Conservation (phyloP, 306 rosid species). For the Comarum palustre region DNA sequence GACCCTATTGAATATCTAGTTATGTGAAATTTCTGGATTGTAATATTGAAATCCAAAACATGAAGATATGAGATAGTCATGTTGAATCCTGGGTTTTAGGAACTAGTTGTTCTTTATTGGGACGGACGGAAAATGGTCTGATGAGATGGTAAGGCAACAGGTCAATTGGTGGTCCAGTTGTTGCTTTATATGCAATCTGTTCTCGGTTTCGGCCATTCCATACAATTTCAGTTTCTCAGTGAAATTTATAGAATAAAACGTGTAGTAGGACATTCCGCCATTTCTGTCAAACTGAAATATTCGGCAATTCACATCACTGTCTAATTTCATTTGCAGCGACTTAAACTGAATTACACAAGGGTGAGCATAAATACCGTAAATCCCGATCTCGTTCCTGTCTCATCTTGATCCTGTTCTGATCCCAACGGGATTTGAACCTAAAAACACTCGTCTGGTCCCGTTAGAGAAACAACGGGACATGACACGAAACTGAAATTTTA, state of each 20-base stretch:
- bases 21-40: too few species aligned
- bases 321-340: not conserved
- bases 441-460: too few species aligned
- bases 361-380: too few species aligned
- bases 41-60: not conserved
- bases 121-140: not conserved
- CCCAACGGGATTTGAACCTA: too few species aligned
- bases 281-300: not conserved
- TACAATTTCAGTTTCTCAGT: not conserved
- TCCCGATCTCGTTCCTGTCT: too few species aligned
- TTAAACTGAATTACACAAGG: not conserved
- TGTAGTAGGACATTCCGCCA: not conserved
- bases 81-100: not conserved
- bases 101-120: not conserved
- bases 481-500: too few species aligned
- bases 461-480: too few species aligned
- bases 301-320: not conserved
- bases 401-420: too few species aligned
- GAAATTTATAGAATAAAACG: not conserved
- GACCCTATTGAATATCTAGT: too few species aligned
- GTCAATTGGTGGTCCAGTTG: not conserved
- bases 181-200: not conserved
- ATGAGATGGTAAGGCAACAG: not conserved
- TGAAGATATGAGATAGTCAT: not conserved
- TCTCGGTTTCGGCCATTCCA: not conserved